Evolutionary conservation across 2,329 filamentous ascomycete species (phyloP).

Genomic region (Zarea fungicola): DNA sequence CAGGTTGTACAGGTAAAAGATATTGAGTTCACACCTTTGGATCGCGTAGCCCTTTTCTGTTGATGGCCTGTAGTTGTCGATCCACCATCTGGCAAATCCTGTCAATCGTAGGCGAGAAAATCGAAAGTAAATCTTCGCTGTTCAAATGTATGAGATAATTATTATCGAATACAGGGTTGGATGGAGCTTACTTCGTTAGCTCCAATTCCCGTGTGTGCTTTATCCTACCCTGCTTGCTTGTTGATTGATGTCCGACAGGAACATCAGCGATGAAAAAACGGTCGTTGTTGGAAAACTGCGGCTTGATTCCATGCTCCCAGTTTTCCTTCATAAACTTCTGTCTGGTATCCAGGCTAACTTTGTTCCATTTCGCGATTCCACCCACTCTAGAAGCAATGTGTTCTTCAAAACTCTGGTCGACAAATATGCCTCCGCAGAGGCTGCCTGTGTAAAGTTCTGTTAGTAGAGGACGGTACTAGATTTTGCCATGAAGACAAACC

Average conservation of each 20-base stretch:
- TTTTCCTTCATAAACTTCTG: slow-evolving; percentile 15
- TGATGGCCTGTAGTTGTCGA: slow-evolving; percentile 17
- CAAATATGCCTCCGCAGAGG: slow-evolving; percentile 35
- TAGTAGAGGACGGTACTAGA: not conserved
- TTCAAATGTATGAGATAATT: not conserved
- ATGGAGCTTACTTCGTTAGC: not conserved
- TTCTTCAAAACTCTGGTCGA: slow-evolving; percentile 32
- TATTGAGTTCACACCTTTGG: not conserved
- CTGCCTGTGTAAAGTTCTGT: slow-evolving; percentile 22
- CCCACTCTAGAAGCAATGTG: slow-evolving; percentile 24
- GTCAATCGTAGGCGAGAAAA: slow-evolving; percentile 20
- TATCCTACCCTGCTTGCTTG: not conserved
- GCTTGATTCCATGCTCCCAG: slow-evolving; percentile 25
- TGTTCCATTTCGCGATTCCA: not conserved
- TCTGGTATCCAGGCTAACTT: not conserved
- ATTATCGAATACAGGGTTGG: no score
- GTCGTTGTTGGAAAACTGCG: slow-evolving; percentile 16
- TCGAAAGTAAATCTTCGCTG: slow-evolving; percentile 20
- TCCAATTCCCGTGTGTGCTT: not conserved
- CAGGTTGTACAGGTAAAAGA: not conserved
- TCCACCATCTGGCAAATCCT: slow-evolving; percentile 21
- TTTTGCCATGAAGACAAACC: slow-evolving; percentile 21
- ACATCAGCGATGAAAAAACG: slow-evolving; percentile 17
- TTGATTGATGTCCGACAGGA: slow-evolving; percentile 14
- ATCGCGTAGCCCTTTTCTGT: not conserved